Evolutionary conservation across 2,329 filamentous ascomycete genomes (phyloP).

Genomic region (Aspergillus hiratsukae): DNA sequence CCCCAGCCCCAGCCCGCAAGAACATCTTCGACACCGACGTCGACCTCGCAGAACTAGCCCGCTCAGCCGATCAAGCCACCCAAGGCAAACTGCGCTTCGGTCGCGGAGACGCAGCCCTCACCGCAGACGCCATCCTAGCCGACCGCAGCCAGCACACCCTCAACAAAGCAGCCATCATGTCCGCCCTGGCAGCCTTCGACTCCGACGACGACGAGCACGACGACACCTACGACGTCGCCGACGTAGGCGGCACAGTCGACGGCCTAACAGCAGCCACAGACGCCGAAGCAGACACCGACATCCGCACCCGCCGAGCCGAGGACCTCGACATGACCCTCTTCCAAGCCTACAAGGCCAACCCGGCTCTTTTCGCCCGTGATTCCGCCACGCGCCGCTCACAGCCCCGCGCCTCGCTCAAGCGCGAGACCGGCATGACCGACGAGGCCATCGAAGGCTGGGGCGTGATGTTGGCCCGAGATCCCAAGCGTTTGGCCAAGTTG

Average conservation of each 20-base stretch:
- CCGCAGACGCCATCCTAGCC: constrained; percentile 67
- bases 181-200: constrained; percentile 84
- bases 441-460: constrained; percentile 94
- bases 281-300: constrained; percentile 52
- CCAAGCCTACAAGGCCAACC: constrained; percentile 62
- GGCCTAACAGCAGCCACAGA: constrained; percentile 45
- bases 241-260: constrained; percentile 87
- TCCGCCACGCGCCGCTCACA: constrained; percentile 63
- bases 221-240: constrained; percentile 89
- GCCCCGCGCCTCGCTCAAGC: constrained; percentile 60
- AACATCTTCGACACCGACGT: constrained; percentile 75
- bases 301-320: constrained; percentile 37
- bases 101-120: constrained; percentile 57
- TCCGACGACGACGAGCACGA: constrained; percentile 94
- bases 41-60: constrained; percentile 66
- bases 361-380: constrained; percentile 67
- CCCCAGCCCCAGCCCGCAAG: constrained; percentile 45
- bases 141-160: constrained; percentile 59
- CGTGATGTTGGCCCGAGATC: constrained; percentile 73
- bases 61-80: constrained; percentile 45
- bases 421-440: constrained; percentile 82
- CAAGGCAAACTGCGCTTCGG: constrained; percentile 70
- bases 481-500: constrained; percentile 62
- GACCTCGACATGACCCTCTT: constrained; percentile 67
- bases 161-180: constrained; percentile 80